Evolutionary conservation across 1,284 basidiomycete species (phyloP), one percentile per base, ranked within the genome.

Genomic region (Sanghuangporus baumii): DNA sequence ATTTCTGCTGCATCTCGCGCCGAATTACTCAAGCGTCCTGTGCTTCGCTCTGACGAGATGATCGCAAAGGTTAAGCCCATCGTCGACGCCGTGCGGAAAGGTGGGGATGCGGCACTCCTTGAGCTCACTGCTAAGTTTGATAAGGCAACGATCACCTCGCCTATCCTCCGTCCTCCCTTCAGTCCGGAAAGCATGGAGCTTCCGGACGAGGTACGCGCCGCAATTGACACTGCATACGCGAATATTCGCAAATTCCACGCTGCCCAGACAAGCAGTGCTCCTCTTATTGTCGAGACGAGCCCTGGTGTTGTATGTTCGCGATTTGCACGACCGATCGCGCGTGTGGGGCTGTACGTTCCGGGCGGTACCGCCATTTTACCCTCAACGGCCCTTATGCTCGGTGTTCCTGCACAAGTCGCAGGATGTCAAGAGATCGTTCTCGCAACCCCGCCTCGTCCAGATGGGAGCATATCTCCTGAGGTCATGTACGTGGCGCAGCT

Each of bases 381-480:
- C 11, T 96, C 94, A 3, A 99, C 97, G 2, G 97, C 97, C 6
- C 83, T 99, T 68, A 98, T 98, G 96, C 86, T 99, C 34, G 96
- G 96, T 67, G 90, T 98, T 18, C 97, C 97, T 3, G 97, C 97
- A 0, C 96, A 98, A 74, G 97, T 99, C 9, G 97, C 97, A 0
- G 92, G 93, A 2, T 99, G 97, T 78, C 87, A 87, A 62, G 88
- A 94, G 69, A 89, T 98, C 66, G 91, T 98, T 38, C 81, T 99
- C 62, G 96, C 97, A 3, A 98, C 97, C 1, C 97, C 97, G 9
- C 96, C 97, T 0, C 84, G 96, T 38, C 78, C 86, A 1, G 94
- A 98, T 73, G 95, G 95, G 14, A 90, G 86, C 67, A 88, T 98
- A 69, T 94, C 93, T 2, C 93, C 94, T 1, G 95, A 98, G 77